These are phyloP conservation scores for Blastocystis sp. DNA, from an alignment of 352 stramenopile genomes.

Conservation along the genomic window DNA sequence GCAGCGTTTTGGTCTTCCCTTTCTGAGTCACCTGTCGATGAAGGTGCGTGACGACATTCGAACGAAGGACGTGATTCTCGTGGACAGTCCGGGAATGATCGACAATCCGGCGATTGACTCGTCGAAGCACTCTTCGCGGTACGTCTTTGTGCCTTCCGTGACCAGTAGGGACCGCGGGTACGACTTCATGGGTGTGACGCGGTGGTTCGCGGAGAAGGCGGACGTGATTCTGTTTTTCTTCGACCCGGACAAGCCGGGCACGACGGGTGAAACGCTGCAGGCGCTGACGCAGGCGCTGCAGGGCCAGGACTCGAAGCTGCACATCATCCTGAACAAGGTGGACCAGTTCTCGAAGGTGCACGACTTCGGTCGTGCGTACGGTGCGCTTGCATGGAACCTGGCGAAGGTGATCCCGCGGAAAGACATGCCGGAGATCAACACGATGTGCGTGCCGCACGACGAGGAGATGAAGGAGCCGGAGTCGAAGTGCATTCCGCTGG, in stretches of 20 bases:
- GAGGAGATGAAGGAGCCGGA: constrained; percentile 64
- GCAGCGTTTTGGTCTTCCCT: constrained; percentile 82
- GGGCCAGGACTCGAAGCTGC: constrained; percentile 97
- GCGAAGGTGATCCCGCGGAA: constrained; percentile 90
- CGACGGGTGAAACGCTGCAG: constrained; percentile 93
- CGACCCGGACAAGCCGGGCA: constrained; percentile 96
- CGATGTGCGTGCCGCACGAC: constrained; percentile 90
- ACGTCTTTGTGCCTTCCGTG: background rate
- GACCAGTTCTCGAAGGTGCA: constrained; percentile 95
- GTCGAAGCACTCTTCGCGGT: constrained; percentile 12
- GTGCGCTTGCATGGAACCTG: constrained; percentile 96
- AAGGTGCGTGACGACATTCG: constrained; percentile 84
- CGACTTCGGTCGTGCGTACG: constrained; percentile 96
- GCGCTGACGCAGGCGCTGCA: constrained; percentile 88
- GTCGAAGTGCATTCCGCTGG: constrained; percentile 63
- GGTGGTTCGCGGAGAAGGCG: constrained; percentile 92
- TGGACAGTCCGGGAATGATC: constrained; percentile 98
- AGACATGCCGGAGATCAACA: constrained; percentile 97
- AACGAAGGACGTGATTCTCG: constrained; percentile 87
- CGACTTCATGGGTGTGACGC: constrained; percentile 63
- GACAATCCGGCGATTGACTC: constrained; percentile 71
- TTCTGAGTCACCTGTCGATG: constrained; percentile 94
- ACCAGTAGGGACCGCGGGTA: constrained; percentile 58
- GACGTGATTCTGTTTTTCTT: constrained; percentile 99
- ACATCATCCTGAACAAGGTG: constrained; percentile 99